Base-by-base conservation (phyloP, 2,329 filamentous ascomycete species). In the Pestalotiopsis sp. region DNA sequence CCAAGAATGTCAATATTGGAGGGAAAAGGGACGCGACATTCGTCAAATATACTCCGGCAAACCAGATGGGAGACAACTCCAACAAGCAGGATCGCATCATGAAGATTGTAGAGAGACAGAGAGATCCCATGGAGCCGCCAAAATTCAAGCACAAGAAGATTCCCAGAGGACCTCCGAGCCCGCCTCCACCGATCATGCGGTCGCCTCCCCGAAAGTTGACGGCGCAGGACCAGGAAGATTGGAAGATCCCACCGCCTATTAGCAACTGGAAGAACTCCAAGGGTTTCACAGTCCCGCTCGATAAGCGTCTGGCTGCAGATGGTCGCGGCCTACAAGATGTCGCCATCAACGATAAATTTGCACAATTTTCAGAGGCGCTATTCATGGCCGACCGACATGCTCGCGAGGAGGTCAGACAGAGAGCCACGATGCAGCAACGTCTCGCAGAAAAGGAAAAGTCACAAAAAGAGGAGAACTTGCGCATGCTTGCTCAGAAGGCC, bases 61-160 rank as follows among this genome's bases (percentile, higher is more conserved):
- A 96, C 75, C 96, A 99, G 83, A 98, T 99, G 94, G 96, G 96
- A 13, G 93, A 89, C 76, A 86, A 94, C 79, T 90, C 88, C 52
- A 92, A 91, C 80, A 97, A 97, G 83, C 93, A 94, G 75, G 95
- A 98, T 76, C 91, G 96, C 14, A 97, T 99, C 73, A 97, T 99
- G 89, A 98, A 98, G 85, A 98, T 99, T 81, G 94, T 98, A 49
- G 94, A 98, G 80, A 88, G 94, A 68, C 95, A 98, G 80, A 88
- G 92, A 73, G 96, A 99, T 81, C 96, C 96, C 0, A 93, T 98
- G 92, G 95, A 98, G 77, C 96, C 96, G 1, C 95, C 96, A 2
- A 98, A 98, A 77, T 98, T 98, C 84, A 98, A 98, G 82, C 94
- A 98, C 83, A 98, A 98, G 86, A 97, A 98, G 83, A 97, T 99